Evolutionary conservation across 2,329 filamentous ascomycete species (phyloP), one percentile per base, ranked within the genome.

Genomic region (Botryotinia narcissicola): DNA sequence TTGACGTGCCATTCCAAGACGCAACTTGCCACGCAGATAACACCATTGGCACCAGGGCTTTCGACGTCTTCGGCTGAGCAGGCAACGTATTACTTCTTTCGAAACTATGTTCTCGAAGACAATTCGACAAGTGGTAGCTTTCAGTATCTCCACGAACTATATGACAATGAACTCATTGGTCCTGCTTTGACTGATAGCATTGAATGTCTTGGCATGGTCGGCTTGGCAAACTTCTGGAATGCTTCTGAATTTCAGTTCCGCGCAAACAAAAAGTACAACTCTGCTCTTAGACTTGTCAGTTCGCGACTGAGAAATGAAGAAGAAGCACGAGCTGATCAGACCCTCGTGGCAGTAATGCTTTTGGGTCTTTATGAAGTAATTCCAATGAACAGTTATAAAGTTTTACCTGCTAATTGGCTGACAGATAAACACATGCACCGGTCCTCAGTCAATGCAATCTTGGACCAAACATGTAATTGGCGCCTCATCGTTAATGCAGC

Each of bases 391-490:
- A 87, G 40, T 84, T 87, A 44, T 20, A 85, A 78, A 82, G 86
- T 75, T 82, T 84, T 9, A 84, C 84, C 79, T 81, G 5, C 70
- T 76, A 37, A 76, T 29, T 2, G 57, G 5, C n/a, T 35, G 35
- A 22, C 42, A 79, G 78, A 77, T 75, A 59, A 79, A 78, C 62
- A 78, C 76, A 7, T 78, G 77, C 57, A 74, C 73, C 25, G 75
- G 73, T 44, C 75, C 73, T 16, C 82, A 84, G 71, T 87, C 86
- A 0, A 83, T 87, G 79, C 81, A 82, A 54, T 85, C 85, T 4
- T 88, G 87, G 84, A 85, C 86, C 69, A 82, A 86, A 72, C 87
- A 89, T 76, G 83, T 88, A 61, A 85, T 84, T 61, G 87, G 87
- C 8, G 87, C 87, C 5, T 83, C 84, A 3, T 83, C 84, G 5